phyloP scores from a whole-genome alignment of 2,329 filamentous ascomycete species.

The Epichloe sibirici region DNA sequence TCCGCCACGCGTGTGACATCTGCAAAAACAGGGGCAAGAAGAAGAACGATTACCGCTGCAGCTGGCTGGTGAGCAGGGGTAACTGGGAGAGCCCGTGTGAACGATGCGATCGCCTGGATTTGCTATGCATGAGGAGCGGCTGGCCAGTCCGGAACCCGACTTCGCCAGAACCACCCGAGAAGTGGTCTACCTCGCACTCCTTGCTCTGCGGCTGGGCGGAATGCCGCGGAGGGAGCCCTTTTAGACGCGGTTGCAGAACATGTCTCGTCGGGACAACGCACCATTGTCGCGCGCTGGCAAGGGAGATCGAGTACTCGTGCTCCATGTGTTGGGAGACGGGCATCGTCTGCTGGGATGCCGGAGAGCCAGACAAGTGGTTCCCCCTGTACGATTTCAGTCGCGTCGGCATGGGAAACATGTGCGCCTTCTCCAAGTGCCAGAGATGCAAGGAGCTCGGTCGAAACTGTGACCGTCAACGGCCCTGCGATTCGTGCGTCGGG shows the following conservation, averaged over 20 bases:
- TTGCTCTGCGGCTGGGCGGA: conserved; percentile 10
- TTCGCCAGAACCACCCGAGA: conserved; percentile 2
- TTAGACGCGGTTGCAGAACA: conserved; percentile 8
- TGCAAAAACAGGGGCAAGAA: conserved; percentile 9
- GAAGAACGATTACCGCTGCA: conserved; percentile 8
- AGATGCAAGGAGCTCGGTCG: conserved; percentile 12
- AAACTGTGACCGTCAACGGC: conserved; percentile 25
- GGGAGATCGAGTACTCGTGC: conserved; percentile 10
- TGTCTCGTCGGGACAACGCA: conserved; percentile 6
- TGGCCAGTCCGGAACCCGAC: conserved; percentile 6
- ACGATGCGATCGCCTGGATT: conserved; percentile 9
- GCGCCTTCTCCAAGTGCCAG: conserved; percentile 15
- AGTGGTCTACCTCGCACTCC: conserved; percentile 8
- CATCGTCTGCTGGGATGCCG: conserved; percentile 14
- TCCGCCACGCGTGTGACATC: conserved; percentile 13
- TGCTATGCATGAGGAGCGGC: conserved; percentile 12
- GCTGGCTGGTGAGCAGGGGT: conserved; percentile 11
- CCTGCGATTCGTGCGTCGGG: conserved; percentile 23
- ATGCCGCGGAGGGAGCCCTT: conserved; percentile 7
- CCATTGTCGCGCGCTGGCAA: conserved; percentile 11
- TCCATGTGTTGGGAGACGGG: conserved; percentile 18
- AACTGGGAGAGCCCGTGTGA: conserved; percentile 13
- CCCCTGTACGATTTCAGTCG: conserved; percentile 18
- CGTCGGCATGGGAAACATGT: conserved; percentile 19
- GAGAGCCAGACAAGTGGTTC: conserved; percentile 3